Base-by-base conservation (phyloP, 306 rosid genomes). In the Alnus glutinosa region DNA sequence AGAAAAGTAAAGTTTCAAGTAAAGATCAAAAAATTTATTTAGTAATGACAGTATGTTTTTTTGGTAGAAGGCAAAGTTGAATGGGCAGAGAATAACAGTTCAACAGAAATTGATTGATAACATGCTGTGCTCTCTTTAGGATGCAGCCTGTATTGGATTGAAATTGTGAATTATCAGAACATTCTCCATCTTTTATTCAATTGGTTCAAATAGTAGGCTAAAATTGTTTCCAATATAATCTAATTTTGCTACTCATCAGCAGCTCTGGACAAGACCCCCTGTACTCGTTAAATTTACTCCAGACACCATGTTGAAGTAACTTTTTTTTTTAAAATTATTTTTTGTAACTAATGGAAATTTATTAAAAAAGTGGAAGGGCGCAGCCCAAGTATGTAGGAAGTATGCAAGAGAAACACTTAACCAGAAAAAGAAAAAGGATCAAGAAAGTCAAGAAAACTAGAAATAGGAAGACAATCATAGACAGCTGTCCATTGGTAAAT, bases 71-170 rank as follows among this genome's bases (percentile, higher is more conserved):
- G 72, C 32, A 18, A 67, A 67, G 51, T 39, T 67, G 32, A 8
- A 67, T 39, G 9, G 23, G 49, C n/a, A 11, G 44, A 36, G 14
- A 9, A 3, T 4, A 14, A 3, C 10, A 67, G 50, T 42, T 39
- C 72, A 67, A 37, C 50, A 18, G 51, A 42, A 42, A 42, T 67
- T 39, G 72, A 42, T 42, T 3, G 32, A 42, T 67, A 42, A 3
- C 49, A 67, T 67, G 8, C 72, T 67, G 32, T 39, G 30, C 50
- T 67, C 49, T 42, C 50, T 67, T 42, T 67, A 67, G 51, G 50
- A 67, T 8, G 72, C 7, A 42, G 10, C 8, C 28, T 42, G 15
- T 42, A 39, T 18, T 39, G 32, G 28, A 30, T 19, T 44, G 19
- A 67, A 42, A 67, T 16, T 39, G 72, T 67, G 51, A 39, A 67